Percentiles rank a stretch among this genome's conserved stretches.
Evolutionary conservation across 106 monocot species (phyloP).

Genomic region (Dendrobium nobile): DNA sequence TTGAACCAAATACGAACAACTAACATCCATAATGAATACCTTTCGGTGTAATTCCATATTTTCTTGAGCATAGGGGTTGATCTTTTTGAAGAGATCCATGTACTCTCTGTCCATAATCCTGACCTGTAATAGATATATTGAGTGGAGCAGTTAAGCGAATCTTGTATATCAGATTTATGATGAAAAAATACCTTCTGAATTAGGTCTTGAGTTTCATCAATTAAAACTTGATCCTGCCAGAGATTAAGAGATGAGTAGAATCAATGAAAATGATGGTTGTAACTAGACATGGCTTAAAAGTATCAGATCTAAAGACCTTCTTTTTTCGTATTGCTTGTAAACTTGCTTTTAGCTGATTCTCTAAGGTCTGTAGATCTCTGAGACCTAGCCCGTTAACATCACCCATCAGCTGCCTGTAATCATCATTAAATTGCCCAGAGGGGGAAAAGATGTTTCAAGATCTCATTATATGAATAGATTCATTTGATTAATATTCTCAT

Average conservation of each 20-base stretch:
- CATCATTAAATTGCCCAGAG: not conserved
- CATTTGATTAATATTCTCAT: not conserved
- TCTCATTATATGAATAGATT: not conserved
- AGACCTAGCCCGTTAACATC: conserved; percentile 7
- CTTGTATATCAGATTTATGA: not conserved
- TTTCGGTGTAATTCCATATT: conserved; percentile 25
- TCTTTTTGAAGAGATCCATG: conserved; percentile 23
- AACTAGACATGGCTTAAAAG: not conserved
- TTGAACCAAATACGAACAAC: too few species aligned
- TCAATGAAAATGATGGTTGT: not conserved
- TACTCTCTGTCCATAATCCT: conserved; percentile 24
- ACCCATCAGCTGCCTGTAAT: conserved; percentile 18
- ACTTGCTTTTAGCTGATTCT: conserved; percentile 13
- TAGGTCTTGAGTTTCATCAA: conserved; percentile 48
- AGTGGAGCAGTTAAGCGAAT: not conserved
- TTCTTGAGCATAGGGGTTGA: conserved; percentile 18
- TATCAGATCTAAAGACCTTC: conserved; percentile 8
- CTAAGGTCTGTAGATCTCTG: conserved; percentile 19
- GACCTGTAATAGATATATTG: conserved; percentile 17
- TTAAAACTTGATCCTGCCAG: conserved; percentile 39
- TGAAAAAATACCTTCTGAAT: conserved; percentile 31
- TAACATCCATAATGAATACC: not conserved
- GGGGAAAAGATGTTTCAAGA: not conserved
- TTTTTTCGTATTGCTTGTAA: conserved; percentile 10
- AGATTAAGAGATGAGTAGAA: not conserved